These are phyloP conservation scores for Suillus clintonianus DNA, from an alignment of 768 basidiomycete genomes.

Conservation along the genomic window DNA sequence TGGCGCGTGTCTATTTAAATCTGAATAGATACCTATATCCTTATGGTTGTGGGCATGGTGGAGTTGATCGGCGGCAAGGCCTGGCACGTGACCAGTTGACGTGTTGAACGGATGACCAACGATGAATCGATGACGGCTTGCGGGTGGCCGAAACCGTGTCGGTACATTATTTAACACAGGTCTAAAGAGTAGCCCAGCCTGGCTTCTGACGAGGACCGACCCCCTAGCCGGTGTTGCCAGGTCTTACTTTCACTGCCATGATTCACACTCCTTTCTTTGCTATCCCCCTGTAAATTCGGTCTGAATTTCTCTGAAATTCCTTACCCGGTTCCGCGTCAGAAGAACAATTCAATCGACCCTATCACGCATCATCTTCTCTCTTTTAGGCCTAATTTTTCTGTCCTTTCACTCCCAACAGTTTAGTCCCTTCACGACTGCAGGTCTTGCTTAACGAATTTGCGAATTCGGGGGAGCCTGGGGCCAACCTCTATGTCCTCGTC, in stretches of 20 bases:
- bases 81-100: background rate
- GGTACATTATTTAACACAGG: background rate
- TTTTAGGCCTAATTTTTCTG: background rate
- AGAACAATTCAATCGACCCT: background rate
- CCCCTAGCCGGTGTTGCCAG: background rate
- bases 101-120: background rate
- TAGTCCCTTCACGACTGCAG: background rate
- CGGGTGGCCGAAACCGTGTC: background rate
- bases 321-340: background rate
- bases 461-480: background rate
- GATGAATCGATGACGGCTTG: background rate
- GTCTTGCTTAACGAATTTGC: background rate
- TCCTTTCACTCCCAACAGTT: background rate
- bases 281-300: background rate
- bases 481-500: conserved; percentile 5
- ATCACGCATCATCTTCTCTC: background rate
- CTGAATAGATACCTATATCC: background rate
- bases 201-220: background rate
- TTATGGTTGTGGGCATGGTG: too few relatives aligned
- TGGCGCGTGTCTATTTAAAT: background rate
- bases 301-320: background rate
- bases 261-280: background rate
- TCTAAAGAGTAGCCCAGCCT: background rate
- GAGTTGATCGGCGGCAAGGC: too few relatives aligned
- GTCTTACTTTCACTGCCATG: background rate